Base-by-base conservation (phyloP, 345 rosid genomes). In the Eutrema heterophyllum region DNA sequence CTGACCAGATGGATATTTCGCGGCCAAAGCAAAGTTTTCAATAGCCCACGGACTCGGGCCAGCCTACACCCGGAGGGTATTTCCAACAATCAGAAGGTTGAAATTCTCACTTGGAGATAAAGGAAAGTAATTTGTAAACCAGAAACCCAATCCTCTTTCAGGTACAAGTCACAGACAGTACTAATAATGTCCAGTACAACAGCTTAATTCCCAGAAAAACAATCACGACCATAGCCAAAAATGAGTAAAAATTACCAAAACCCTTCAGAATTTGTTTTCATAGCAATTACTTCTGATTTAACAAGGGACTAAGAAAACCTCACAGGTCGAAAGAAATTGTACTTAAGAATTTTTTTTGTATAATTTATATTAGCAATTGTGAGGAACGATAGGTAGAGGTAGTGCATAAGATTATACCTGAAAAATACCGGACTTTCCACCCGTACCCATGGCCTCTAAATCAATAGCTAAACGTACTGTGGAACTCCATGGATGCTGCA, bases 401-500 rank as follows among this genome's bases (percentile, higher is more conserved):
- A 14, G 35, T 56, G 60, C 16, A 77, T 18, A 64, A 39, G 54
- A 71, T 8, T 41, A 48, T 76, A 95, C 99, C 99, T 95, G 97
- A 78, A 95, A 95, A 78, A 95, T 46, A 71, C 78, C 43, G 11
- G 99, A 90, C 84, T 87, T 91, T 62, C 98, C 98, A 55, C 98
- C 98, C 38, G 85, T 65, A 40, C 97, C 98, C 98, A 93, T 93
- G 70, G 98, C 96, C 82, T 93, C 98, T 80, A 93, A 74, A 84
- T 93, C 98, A 74, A 93, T 57, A 74, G 97, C 99, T 84, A 88
- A 45, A 41, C 81, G 88, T 73, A 95, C 53, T 67, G 92, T 87
- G 72, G 70, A 55, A 79, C 88, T 88, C 97, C 93, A 95, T 26
- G 97, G 97, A 83, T 95, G 97, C 97, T 95, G 86, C 78, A 83